Evolutionary conservation across 345 rosid species (phyloP).

Genomic region (Melaleuca alternifolia): DNA sequence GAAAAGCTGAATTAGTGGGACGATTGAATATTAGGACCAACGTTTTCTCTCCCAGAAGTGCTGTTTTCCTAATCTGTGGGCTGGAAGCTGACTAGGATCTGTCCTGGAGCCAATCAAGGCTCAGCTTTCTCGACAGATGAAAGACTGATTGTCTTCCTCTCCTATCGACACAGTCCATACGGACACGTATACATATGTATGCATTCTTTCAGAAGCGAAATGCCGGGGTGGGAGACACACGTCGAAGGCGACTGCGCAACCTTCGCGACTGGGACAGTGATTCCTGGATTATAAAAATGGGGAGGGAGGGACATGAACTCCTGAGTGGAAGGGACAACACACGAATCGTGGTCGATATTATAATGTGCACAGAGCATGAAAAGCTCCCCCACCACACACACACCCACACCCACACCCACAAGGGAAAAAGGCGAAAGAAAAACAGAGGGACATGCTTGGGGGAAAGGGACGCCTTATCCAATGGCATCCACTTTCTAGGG

Average conservation of each 20-base stretch:
- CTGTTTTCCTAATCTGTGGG: constrained; percentile 11
- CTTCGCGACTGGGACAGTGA: constrained; percentile 11
- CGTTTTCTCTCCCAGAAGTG: neutral
- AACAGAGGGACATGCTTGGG: too few species aligned
- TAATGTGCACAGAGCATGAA: neutral
- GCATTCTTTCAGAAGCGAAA: neutral
- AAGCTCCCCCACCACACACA: neutral
- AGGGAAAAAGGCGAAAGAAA: neutral
- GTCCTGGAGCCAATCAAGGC: constrained; percentile 4
- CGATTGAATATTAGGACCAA: neutral
- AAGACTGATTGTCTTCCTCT: neutral
- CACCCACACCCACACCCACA: neutral
- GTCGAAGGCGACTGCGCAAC: constrained; percentile 15
- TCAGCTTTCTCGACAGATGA: neutral
- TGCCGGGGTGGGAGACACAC: neutral
- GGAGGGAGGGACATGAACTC: neutral
- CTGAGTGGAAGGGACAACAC: constrained; percentile 29
- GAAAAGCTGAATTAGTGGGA: constrained; percentile 12
- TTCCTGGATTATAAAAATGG: neutral
- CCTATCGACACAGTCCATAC: neutral
- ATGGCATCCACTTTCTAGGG: constrained; percentile 33
- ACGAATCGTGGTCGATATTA: neutral
- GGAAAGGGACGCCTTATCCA: constrained; percentile 18
- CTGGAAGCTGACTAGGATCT: constrained; percentile 16
- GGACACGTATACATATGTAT: neutral